Percentiles rank a stretch among this genome's conserved stretches.
These are phyloP conservation scores for Pistacia atlantica DNA, from an alignment of 345 rosid species.

Conservation along the genomic window DNA sequence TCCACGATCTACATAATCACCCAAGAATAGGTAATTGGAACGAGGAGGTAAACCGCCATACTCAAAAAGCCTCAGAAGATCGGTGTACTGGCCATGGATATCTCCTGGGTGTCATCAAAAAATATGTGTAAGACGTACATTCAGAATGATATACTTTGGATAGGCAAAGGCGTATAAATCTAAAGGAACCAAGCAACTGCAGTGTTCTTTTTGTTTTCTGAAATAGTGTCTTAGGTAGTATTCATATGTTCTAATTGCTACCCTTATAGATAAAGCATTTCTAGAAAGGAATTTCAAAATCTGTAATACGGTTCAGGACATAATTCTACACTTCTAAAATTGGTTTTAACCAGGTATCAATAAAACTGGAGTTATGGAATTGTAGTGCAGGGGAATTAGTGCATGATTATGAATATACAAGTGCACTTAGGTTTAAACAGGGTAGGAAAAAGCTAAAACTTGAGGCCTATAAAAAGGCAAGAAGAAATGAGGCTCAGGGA, in stretches of 20 bases:
- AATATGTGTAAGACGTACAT: background rate
- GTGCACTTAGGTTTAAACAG: background rate
- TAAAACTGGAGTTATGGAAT: background rate
- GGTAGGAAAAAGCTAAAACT: background rate
- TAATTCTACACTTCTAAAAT: background rate
- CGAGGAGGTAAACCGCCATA: conserved; percentile 79
- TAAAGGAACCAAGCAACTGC: background rate
- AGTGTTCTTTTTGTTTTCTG: background rate
- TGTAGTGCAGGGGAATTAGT: background rate
- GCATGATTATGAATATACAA: background rate
- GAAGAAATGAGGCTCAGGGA: background rate
- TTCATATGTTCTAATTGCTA: background rate
- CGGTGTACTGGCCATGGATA: conserved; percentile 90
- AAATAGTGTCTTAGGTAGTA: background rate
- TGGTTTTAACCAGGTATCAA: background rate
- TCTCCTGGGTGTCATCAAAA: conserved; percentile 55
- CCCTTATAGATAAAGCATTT: background rate
- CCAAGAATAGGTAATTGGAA: conserved; percentile 84
- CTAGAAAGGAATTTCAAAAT: background rate
- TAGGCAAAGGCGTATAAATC: background rate
- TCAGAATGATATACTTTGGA: background rate
- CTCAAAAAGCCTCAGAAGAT: conserved; percentile 87
- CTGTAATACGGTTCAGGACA: background rate
- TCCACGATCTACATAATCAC: conserved; percentile 92
- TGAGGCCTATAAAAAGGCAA: background rate